Evolutionary conservation across 169 alveolate species (phyloP).

Genomic region (Plasmodium gaboni): DNA sequence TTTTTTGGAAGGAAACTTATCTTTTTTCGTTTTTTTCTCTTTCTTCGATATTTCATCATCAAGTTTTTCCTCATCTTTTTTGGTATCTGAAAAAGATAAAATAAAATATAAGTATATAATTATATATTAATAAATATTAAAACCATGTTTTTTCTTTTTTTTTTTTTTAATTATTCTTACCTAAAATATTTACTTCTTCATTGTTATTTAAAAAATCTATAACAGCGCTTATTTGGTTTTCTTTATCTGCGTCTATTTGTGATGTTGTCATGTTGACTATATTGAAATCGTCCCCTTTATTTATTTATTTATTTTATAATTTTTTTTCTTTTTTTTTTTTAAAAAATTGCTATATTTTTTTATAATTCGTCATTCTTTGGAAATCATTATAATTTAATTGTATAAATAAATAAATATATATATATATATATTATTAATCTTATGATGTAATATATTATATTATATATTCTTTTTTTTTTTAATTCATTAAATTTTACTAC

Average conservation of each 20-base stretch:
- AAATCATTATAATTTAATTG: no score
- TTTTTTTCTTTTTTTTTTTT: no score
- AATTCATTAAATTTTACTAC: no score
- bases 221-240: slow-evolving; percentile 7
- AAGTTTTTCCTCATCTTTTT: neutral
- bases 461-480: no score
- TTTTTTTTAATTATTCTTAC: neutral
- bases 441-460: no score
- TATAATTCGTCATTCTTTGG: no score
- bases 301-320: no score
- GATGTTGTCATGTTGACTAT: neutral
- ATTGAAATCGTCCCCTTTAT: no score
- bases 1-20: neutral
- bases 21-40: neutral
- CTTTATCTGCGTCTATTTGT: neutral
- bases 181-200: neutral
- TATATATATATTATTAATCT: no score
- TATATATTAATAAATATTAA: neutral
- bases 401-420: no score
- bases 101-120: neutral
- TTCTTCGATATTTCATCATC: neutral
- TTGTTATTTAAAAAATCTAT: slow-evolving; percentile 12
- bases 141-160: neutral
- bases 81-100: neutral
- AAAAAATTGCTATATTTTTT: no score